phyloP scores from a whole-genome alignment of 257 asterid genomes.

The Asclepias syriaca region DNA sequence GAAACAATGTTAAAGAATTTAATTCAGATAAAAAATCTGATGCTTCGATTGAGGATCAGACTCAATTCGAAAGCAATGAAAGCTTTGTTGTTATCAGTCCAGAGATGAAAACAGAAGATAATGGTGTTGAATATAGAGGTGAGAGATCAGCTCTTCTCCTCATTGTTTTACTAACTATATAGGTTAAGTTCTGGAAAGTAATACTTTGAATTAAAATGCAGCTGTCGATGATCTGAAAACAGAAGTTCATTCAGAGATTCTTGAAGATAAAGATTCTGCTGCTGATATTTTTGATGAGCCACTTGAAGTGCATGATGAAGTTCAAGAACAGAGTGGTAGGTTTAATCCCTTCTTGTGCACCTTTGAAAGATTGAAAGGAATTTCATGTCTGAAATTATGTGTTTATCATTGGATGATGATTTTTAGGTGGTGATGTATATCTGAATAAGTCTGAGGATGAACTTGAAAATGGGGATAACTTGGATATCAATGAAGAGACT shows the following conservation, averaged over 20 bases:
- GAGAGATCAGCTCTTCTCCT: neutral
- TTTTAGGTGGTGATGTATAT: neutral
- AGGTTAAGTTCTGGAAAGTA: neutral
- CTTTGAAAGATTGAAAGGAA: neutral
- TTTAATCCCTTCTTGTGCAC: neutral
- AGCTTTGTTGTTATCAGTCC: neutral
- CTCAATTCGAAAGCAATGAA: neutral
- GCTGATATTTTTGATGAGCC: conserved; percentile 11
- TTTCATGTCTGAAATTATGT: neutral
- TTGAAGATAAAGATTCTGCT: conserved; percentile 13
- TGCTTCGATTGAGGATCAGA: neutral
- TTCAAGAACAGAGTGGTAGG: conserved; percentile 22
- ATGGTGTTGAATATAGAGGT: conserved; percentile 8
- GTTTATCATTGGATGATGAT: neutral
- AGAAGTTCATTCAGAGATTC: conserved; percentile 4
- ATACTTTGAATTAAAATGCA: neutral
- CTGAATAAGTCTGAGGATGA: neutral
- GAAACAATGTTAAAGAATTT: neutral
- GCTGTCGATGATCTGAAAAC: conserved; percentile 8
- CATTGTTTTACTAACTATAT: no score
- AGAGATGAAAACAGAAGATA: conserved; percentile 9
- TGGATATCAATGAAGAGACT: neutral
- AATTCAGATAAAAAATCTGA: neutral
- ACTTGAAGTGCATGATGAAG: conserved; percentile 12
- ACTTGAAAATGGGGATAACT: neutral